phyloP scores from a whole-genome alignment of 2,329 filamentous ascomycete species.

The Westerdykella ornata region DNA sequence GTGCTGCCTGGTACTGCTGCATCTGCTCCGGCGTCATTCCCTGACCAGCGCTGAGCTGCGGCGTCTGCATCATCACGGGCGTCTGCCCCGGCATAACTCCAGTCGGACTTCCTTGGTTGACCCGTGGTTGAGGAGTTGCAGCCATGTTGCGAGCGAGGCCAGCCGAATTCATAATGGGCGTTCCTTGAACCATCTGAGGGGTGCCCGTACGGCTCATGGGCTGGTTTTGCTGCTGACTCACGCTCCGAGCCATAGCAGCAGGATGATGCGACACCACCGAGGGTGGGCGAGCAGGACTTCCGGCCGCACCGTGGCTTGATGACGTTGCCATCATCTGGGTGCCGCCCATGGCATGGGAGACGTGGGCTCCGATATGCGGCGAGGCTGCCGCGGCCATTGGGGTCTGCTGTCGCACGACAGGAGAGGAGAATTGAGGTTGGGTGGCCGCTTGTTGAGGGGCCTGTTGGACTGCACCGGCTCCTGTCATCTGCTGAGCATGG shows the following conservation, averaged over 20 bases:
- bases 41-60: constrained; percentile 20
- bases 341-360: constrained; percentile 36
- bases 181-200: constrained; percentile 35
- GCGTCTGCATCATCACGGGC: constrained; percentile 34
- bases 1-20: constrained; percentile 21
- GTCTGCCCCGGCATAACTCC: constrained; percentile 30
- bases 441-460: constrained; percentile 50
- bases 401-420: constrained; percentile 45
- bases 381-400: constrained; percentile 43
- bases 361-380: constrained; percentile 31
- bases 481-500: constrained; percentile 27
- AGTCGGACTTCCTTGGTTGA: constrained; percentile 34
- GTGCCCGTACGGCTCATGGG: constrained; percentile 34
- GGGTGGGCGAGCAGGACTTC: constrained; percentile 35
- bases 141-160: constrained; percentile 35
- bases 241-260: constrained; percentile 30
- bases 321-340: constrained; percentile 41
- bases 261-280: constrained; percentile 35
- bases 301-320: constrained; percentile 34
- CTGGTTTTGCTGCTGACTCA: constrained; percentile 35
- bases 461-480: constrained; percentile 19
- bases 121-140: constrained; percentile 34
- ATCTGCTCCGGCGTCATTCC: constrained; percentile 34
- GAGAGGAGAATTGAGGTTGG: constrained; percentile 62
- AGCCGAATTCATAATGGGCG: constrained; percentile 34